These are phyloP conservation scores for Noccaea bulbosa DNA, from an alignment of 345 rosid species.

Conservation along the genomic window DNA sequence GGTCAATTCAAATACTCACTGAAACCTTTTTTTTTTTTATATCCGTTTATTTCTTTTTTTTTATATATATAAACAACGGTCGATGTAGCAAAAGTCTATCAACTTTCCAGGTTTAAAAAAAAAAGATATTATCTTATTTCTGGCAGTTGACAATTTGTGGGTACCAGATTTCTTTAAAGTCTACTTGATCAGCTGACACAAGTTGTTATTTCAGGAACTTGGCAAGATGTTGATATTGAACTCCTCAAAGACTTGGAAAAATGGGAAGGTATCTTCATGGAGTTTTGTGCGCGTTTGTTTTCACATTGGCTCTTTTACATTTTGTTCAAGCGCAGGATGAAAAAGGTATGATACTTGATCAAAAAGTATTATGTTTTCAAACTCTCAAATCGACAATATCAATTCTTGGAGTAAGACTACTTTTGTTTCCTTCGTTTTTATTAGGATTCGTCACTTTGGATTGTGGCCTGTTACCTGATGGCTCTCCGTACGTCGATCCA, in stretches of 20 bases:
- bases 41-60: background rate
- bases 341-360: conserved; percentile 33
- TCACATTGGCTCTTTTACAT: conserved; percentile 14
- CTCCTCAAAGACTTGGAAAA: background rate
- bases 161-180: background rate
- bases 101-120: no score
- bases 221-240: conserved; percentile 6
- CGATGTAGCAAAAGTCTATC: background rate
- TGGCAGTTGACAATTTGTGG: conserved; percentile 19
- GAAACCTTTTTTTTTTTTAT: background rate
- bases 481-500: conserved; percentile 21
- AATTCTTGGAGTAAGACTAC: background rate
- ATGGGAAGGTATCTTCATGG: conserved; percentile 14
- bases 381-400: background rate
- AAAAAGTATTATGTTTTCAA: background rate
- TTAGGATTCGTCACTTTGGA: conserved; percentile 48
- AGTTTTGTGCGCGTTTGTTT: background rate
- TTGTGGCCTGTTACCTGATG: conserved; percentile 36
- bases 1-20: background rate
- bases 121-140: conserved; percentile 1
- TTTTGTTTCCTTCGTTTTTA: background rate
- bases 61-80: background rate
- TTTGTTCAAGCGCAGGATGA: conserved; percentile 43
- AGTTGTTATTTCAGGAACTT: conserved; percentile 19
- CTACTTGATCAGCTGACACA: conserved; percentile 25